Evolutionary conservation across 2,329 filamentous ascomycete species (phyloP), one percentile per base, ranked within the genome.

Genomic region (Xylaria sp.): DNA sequence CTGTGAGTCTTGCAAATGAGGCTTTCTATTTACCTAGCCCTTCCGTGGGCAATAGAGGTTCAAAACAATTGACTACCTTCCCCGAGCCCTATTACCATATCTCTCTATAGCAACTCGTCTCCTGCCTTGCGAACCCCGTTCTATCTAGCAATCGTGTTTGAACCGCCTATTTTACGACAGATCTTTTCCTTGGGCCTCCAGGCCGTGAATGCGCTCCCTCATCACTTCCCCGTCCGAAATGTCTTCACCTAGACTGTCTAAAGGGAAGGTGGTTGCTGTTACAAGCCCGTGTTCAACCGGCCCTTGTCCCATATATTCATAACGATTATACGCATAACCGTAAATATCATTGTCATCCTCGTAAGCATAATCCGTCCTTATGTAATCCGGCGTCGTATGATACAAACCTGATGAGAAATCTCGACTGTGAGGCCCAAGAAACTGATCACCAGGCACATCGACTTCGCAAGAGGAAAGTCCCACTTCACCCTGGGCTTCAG

Each of bases 301-400:
- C n/a, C 4, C 41, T 37, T 40, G 15, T 19, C 23, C 48, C 10
- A 7, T 8, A 15, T n/a, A 13, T 10, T 8, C 29, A 0, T 13
- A 7, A 56, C 19, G 13, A 21, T 35, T 48, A 44, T 48, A 46
- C 15, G 35, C 13, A 5, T 27, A 43, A 29, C 23, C 21, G 40
- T 59, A 40, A 3, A 59, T 29, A 55, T 59, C 51, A 31, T 53
- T 21, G 23, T 40, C 7, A 23, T 48, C 58, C 35, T 63, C 47
- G 37, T 51, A 54, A 2, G 52, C 44, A 23, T 41, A 57, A 51
- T 52, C 53, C 3, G 53, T 47, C 49, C 58, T 55, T 15, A 27
- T 5, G 10, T 58, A 19, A 35, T 53, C 54, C 38, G 44, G 19
- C 17, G 47, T 41, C 17, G 8, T 10, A 35, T 31, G 13, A 11